Conservation (phyloP, 495 filamentous ascomycete species). For the Podospora pseudocomata region DNA sequence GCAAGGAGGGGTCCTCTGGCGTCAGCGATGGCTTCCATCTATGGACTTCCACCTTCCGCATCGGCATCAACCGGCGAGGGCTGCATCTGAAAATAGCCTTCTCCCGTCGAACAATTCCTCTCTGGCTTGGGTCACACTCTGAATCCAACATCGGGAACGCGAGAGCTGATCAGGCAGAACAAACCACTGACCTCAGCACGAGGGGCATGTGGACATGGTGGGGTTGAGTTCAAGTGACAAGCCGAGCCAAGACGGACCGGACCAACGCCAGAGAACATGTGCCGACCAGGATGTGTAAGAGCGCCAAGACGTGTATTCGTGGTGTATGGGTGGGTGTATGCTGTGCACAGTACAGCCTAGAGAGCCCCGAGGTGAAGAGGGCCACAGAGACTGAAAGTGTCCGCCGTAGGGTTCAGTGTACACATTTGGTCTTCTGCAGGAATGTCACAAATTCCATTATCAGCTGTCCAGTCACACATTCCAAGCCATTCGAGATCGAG, state of each 20-base stretch:
- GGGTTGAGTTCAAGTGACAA: not conserved
- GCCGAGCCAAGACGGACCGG: not conserved
- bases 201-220: not conserved
- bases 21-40: not conserved
- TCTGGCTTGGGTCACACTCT: not conserved
- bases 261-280: not conserved
- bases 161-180: not conserved
- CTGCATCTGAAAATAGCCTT: conserved; percentile 1
- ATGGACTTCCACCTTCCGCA: not conserved
- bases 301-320: not conserved
- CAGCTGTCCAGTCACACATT: not conserved
- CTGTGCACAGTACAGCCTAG: no score
- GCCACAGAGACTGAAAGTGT: not conserved
- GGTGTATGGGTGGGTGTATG: no score
- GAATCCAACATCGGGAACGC: not conserved
- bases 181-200: not conserved
- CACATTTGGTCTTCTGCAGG: not conserved
- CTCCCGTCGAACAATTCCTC: not conserved
- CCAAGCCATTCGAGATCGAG: not conserved
- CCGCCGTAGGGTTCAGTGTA: not conserved
- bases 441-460: not conserved
- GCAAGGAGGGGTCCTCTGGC: conserved; percentile 5
- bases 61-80: not conserved
- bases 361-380: no score
- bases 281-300: not conserved